Percentiles rank a stretch among this genome's conserved stretches.
phyloP scores from a whole-genome alignment of 495 filamentous ascomycete species.

The Neurospora intermedia region DNA sequence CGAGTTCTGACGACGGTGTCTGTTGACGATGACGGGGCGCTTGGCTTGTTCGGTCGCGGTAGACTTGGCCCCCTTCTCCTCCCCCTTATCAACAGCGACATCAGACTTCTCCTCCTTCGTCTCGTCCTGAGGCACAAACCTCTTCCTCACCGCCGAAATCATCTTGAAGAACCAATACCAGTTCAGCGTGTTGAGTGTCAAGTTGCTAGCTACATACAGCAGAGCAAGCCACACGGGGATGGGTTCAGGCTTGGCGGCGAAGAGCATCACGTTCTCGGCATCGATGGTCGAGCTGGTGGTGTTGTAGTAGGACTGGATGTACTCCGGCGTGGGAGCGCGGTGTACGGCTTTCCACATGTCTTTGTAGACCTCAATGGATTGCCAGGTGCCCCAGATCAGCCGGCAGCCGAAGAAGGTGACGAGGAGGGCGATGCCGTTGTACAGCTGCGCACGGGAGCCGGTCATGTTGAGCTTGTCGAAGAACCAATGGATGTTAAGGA shows the following conservation, averaged over 20 bases:
- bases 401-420: slow-evolving; percentile 78
- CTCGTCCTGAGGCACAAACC: slow-evolving; percentile 54
- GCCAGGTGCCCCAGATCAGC: slow-evolving; percentile 84
- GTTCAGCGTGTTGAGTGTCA: slow-evolving; percentile 77
- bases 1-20: slow-evolving; percentile 9
- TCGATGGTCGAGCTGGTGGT: slow-evolving; percentile 20
- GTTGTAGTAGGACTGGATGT: slow-evolving; percentile 21
- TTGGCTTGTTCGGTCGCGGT: neutral
- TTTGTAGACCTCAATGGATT: slow-evolving; percentile 60
- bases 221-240: slow-evolving; percentile 74
- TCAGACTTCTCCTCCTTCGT: slow-evolving; percentile 14
- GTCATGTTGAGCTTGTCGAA: slow-evolving; percentile 95
- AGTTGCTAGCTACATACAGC: slow-evolving; percentile 65
- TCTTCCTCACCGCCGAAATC: slow-evolving; percentile 81
- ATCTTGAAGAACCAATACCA: slow-evolving; percentile 97
- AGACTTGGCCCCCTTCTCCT: neutral
- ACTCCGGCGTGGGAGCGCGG: slow-evolving; percentile 22
- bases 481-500: slow-evolving; percentile 99
- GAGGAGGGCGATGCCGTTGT: slow-evolving; percentile 72
- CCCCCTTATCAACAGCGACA: neutral
- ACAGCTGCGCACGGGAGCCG: slow-evolving; percentile 65
- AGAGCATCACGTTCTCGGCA: slow-evolving; percentile 35
- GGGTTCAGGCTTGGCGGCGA: slow-evolving; percentile 31
- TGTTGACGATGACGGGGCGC: neutral
- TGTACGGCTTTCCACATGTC: slow-evolving; percentile 65